Evolutionary conservation across 371 early-diverging fungal genomes (phyloP).

Genomic region (Amoeboaphelidium occidentale): DNA sequence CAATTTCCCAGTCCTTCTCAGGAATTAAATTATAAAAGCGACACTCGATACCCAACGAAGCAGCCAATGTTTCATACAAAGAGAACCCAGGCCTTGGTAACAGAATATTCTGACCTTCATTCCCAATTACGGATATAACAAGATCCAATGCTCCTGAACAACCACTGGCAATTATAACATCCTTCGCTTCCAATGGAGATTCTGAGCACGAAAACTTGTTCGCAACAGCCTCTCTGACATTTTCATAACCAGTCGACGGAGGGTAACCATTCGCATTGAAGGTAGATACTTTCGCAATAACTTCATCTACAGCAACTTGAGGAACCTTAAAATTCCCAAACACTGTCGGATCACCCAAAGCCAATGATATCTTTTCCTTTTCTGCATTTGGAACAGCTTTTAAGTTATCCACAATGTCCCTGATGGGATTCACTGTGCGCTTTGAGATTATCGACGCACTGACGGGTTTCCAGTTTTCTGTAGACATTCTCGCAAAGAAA

Average conservation of each 20-base stretch:
- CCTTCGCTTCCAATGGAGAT: conserved; percentile 39
- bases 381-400: conserved; percentile 36
- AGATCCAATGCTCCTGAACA: conserved; percentile 63
- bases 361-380: conserved; percentile 48
- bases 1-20: conserved; percentile 56
- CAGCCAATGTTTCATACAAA: conserved; percentile 57
- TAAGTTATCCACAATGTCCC: conserved; percentile 51
- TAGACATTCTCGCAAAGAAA: too few species aligned
- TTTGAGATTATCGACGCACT: too few species aligned
- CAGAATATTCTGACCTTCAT: conserved; percentile 57
- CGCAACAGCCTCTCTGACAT: conserved; percentile 55
- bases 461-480: too few species aligned
- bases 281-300: conserved; percentile 31
- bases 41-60: conserved; percentile 34
- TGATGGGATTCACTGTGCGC: conserved; percentile 67
- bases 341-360: conserved; percentile 26
- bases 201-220: conserved; percentile 27
- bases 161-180: conserved; percentile 60
- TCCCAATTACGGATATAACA: conserved; percentile 40
- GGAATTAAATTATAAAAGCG: conserved; percentile 45
- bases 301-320: conserved; percentile 33
- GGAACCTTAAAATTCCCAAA: conserved; percentile 45
- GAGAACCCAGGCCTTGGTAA: conserved; percentile 75
- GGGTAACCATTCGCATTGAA: conserved; percentile 59
- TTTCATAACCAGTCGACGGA: conserved; percentile 43